Conservation (phyloP, 768 basidiomycete genomes). For the Auriscalpium microsporum region DNA sequence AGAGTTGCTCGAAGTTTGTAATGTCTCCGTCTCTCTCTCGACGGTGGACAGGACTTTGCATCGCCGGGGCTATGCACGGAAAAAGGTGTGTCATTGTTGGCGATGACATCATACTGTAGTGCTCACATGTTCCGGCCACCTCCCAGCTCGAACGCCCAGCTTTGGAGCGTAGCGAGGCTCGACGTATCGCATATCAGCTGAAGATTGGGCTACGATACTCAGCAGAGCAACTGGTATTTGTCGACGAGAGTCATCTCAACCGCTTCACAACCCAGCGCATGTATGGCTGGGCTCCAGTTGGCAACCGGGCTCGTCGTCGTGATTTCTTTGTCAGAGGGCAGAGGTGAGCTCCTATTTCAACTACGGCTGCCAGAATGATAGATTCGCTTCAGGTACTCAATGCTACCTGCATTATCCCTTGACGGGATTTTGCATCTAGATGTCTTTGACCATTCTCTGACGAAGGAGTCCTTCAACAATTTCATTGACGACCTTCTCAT, state of each 20-base stretch:
- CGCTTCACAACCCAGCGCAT: conserved; percentile 15
- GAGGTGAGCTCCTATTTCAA: conserved; percentile 8
- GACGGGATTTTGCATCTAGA: conserved; percentile 26
- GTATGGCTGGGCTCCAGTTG: conserved; percentile 22
- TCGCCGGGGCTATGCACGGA: not conserved
- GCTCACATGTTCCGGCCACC: too few relatives aligned
- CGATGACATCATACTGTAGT: too few relatives aligned
- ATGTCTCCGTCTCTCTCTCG: not conserved
- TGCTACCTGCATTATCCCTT: conserved; percentile 28
- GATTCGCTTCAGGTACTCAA: conserved; percentile 21
- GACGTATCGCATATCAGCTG: conserved; percentile 1
- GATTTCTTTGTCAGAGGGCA: conserved; percentile 20
- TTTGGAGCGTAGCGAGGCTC: conserved; percentile 12
- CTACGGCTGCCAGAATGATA: not conserved
- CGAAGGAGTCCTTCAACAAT: conserved; percentile 16
- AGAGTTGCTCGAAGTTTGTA: not conserved
- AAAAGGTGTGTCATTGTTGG: not conserved
- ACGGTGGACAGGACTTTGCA: not conserved
- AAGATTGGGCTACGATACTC: conserved; percentile 9
- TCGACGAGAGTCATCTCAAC: conserved; percentile 29
- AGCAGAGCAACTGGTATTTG: conserved; percentile 22
- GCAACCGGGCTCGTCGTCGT: conserved; percentile 15
- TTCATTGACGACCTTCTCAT: conserved; percentile 28
- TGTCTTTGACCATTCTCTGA: conserved; percentile 25
- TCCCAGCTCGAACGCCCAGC: not conserved